Evolutionary conservation across 345 rosid species (phyloP).

Genomic region (Euclidium syriacum): DNA sequence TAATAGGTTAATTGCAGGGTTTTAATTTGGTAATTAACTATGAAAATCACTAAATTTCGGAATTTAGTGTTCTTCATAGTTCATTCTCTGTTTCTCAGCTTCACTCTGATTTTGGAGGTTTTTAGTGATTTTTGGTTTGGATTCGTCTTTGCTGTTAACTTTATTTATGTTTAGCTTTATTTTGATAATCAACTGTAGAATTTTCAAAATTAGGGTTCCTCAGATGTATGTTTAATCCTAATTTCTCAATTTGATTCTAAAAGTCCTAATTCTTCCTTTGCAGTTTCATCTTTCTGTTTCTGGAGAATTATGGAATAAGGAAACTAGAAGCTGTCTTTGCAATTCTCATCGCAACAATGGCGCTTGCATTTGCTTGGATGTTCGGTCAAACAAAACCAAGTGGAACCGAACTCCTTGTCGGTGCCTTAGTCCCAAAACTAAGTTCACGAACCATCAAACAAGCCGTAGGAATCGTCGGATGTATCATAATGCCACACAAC

Average conservation of each 20-base stretch:
- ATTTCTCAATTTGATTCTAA: no score
- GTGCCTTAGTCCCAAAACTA: slow-evolving; percentile 79
- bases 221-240: no score
- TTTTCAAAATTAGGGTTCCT: no score
- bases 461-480: slow-evolving; percentile 94
- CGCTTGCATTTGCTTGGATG: slow-evolving; percentile 94
- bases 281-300: slow-evolving; percentile 88
- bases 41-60: no score
- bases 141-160: no score
- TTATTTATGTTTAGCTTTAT: no score
- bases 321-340: slow-evolving; percentile 93
- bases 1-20: slow-evolving; percentile 11
- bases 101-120: no score
- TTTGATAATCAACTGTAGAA: no score
- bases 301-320: slow-evolving; percentile 95
- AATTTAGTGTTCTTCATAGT: no score
- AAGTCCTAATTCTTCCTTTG: neutral
- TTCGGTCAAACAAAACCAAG: slow-evolving; percentile 80
- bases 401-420: slow-evolving; percentile 66
- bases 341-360: slow-evolving; percentile 79
- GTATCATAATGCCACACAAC: slow-evolving; percentile 97
- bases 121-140: no score
- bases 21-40: no score
- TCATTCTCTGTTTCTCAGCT: no score
- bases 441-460: slow-evolving; percentile 84